phyloP scores from a whole-genome alignment of 192 early-diverging fungal species.

The Cetraspora pellucida region DNA sequence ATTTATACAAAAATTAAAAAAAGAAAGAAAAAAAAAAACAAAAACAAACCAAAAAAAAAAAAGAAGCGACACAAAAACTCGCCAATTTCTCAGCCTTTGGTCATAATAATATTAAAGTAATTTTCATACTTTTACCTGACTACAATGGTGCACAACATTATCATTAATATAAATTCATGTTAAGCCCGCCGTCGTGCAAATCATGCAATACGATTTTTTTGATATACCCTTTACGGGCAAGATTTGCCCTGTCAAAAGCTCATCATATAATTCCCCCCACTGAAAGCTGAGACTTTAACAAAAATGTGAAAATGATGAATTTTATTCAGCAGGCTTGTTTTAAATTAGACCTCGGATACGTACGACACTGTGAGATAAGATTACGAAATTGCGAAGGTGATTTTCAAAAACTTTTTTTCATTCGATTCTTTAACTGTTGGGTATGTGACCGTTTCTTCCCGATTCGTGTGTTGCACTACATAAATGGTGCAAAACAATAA shows the following conservation, averaged over 20 bases:
- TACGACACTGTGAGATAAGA: slow-evolving; percentile 31
- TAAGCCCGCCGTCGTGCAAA: background rate
- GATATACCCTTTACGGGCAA: slow-evolving; percentile 13
- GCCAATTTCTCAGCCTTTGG: no score
- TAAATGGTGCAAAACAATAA: background rate
- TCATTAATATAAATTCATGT: background rate
- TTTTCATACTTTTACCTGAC: no score
- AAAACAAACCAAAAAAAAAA: no score
- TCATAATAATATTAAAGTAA: no score
- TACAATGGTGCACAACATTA: background rate
- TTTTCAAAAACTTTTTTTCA: background rate
- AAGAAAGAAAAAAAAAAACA: no score
- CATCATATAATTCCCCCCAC: background rate
- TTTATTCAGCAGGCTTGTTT: no score
- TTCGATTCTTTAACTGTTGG: no score
- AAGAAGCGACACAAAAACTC: no score
- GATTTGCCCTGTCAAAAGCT: slow-evolving; percentile 18
- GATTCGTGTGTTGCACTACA: slow-evolving; percentile 12
- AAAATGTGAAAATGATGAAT: no score
- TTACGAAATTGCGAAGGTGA: background rate
- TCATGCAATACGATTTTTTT: slow-evolving; percentile 31
- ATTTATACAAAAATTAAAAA: no score
- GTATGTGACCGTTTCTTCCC: slow-evolving; percentile 1
- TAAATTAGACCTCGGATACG: background rate
- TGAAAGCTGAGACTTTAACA: no score